A percentile compares a stretch with the other conserved stretches of the same genome.
Evolutionary conservation across 2,329 filamentous ascomycete genomes (phyloP).

Genomic region (Ceratocystiopsis brevicomis): DNA sequence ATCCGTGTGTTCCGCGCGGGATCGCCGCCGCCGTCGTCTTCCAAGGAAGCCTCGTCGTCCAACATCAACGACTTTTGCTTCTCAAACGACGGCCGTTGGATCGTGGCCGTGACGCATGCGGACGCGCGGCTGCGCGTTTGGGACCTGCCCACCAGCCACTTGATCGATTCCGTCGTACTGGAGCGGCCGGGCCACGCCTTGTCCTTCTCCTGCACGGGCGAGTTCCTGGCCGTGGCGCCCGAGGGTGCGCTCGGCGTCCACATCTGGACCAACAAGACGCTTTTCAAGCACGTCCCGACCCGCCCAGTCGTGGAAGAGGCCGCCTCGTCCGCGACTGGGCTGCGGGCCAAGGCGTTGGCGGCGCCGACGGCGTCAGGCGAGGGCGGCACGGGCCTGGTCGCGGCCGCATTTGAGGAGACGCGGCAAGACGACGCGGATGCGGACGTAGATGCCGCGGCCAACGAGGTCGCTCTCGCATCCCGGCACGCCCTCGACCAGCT

Average conservation of each 20-base stretch:
- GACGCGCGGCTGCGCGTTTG: conserved; percentile 68
- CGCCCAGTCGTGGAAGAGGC: conserved; percentile 65
- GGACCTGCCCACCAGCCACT: conserved; percentile 87
- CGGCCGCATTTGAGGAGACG: conserved; percentile 47
- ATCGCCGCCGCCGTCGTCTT: background rate
- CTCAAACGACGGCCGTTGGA: conserved; percentile 84
- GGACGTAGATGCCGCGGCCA: conserved; percentile 24
- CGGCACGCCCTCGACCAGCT: conserved; percentile 55
- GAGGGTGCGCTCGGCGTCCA: conserved; percentile 72
- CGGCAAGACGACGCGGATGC: conserved; percentile 17
- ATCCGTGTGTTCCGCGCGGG: conserved; percentile 88
- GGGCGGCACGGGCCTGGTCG: conserved; percentile 54
- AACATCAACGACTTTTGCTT: conserved; percentile 66
- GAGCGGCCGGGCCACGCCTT: conserved; percentile 64
- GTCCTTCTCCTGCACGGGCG: conserved; percentile 74
- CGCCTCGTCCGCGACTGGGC: conserved; percentile 21
- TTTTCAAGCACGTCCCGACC: conserved; percentile 79
- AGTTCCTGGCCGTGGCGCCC: conserved; percentile 82
- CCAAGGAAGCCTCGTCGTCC: background rate
- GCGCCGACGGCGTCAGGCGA: conserved; percentile 68
- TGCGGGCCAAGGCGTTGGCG: conserved; percentile 20
- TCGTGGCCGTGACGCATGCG: conserved; percentile 72
- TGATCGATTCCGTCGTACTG: conserved; percentile 79
- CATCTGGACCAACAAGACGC: conserved; percentile 84
- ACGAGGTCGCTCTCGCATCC: conserved; percentile 27